A percentile compares a stretch with the other conserved stretches of the same genome.
Conservation (phyloP, 176 grass and related monocot genomes). For the Ensete glaucum region DNA sequence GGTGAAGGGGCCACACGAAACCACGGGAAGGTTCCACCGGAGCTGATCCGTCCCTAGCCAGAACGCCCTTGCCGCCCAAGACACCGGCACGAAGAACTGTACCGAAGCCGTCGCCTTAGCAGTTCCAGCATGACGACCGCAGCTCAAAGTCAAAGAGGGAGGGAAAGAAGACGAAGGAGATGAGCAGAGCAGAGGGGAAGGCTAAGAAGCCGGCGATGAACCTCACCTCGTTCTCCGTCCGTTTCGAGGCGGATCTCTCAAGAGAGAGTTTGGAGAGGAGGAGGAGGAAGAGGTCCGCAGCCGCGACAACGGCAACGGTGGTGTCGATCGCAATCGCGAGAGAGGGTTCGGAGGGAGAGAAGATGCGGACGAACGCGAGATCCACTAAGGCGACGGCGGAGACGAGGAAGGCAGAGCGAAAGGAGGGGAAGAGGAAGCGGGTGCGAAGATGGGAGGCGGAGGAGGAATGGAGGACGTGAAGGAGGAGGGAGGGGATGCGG, state of each 20-base stretch:
- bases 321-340: conserved; percentile 5
- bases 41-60: conserved; percentile 87
- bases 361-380: conserved; percentile 26
- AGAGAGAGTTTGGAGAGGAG: conserved; percentile 22
- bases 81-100: conserved; percentile 42
- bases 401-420: conserved; percentile 37
- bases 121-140: neutral
- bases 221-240: conserved; percentile 32
- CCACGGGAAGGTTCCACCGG: conserved; percentile 49
- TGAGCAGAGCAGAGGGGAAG: conserved; percentile 23
- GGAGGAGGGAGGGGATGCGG: conserved; percentile 1
- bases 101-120: neutral
- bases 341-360: conserved; percentile 9
- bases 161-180: conserved; percentile 19
- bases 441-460: conserved; percentile 38
- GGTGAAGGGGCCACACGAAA: conserved; percentile 38
- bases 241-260: conserved; percentile 33
- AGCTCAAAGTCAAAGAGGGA: conserved; percentile 25
- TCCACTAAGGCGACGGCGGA: conserved; percentile 28
- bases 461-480: too few relatives aligned
- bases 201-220: conserved; percentile 30
- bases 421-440: conserved; percentile 47
- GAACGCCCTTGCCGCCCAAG: conserved; percentile 52
- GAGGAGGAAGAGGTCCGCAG: conserved; percentile 39
- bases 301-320: conserved; percentile 26